Base-by-base conservation (phyloP, 78 protist species). In the Dictyostelium firmibasis region DNA sequence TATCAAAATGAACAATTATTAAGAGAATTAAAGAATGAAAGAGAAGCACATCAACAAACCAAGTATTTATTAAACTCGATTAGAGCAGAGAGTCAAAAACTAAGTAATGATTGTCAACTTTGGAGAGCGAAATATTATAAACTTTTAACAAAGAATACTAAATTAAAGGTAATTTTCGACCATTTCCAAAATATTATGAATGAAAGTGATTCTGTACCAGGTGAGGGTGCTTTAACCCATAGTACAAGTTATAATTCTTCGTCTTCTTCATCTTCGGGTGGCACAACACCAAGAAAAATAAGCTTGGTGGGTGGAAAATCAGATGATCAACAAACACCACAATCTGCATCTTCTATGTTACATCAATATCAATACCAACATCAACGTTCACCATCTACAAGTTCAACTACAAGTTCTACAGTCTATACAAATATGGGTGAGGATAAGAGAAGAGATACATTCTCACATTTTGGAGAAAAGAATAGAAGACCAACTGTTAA, bases 81-180 rank as follows among this genome's bases (percentile, higher is more conserved):
- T 11, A 60, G 47, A 43, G 78, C 33, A 5, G 89, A 84, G 14
- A 38, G 43, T 60, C 20, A 41, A 27, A 84, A 67, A 27, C 38
- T 41, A 1, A 23, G n/a, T 1, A 23, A n/a, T 36, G 89, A 84
- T 33, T 27, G 38, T 14, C 11, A 14, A n/a, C 27, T 41, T 35
- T 84, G 89, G 89, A 84, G 72, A 84, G 38, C 77, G 4, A 84
- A 53, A 43, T 84, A 67, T 27, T 60, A 43, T 43, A 84, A 84
- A 35, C n/a, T 67, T 1, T 69, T 27, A 3, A 84, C 77, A 0
- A 84, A 84, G 36, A 29, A 60, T 9, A 44, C 70, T 25, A 84
- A 84, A 14, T 29, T 84, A 4, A 84, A 82, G 10, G 86, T 82
- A 2, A 82, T 82, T 82, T 35, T 82, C 13, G 64, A 31, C 60